Percentiles rank a stretch among this genome's conserved stretches.
These are phyloP conservation scores for Cucurbita ficifolia DNA, from an alignment of 306 rosid species.

Conservation along the genomic window DNA sequence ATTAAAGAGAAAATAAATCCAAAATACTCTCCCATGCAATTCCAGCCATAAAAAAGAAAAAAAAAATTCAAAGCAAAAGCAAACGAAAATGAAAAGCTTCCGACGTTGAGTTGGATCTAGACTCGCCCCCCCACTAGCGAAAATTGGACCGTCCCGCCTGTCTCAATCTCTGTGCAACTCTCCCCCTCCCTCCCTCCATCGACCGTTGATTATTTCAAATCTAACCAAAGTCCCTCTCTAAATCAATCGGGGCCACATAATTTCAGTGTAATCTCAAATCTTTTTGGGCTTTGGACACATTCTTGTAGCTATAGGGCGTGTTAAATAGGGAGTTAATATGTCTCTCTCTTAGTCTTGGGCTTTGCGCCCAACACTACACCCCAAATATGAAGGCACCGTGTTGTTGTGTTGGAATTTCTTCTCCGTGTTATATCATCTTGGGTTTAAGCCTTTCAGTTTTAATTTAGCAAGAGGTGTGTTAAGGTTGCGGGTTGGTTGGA, in stretches of 20 bases:
- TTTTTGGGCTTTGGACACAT: no score
- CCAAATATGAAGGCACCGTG: not conserved
- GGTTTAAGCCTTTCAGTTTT: conserved; percentile 18
- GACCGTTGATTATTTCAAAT: not conserved
- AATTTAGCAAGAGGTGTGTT: conserved; percentile 18
- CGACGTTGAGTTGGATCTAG: no score
- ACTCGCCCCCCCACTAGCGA: not conserved
- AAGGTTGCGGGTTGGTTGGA: not conserved
- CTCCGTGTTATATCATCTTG: conserved; percentile 5
- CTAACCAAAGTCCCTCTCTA: not conserved
- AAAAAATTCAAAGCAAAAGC: not conserved
- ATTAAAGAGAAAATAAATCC: not conserved
- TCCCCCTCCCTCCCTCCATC: not conserved
- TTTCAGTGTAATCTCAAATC: not conserved
- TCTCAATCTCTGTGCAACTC: not conserved
- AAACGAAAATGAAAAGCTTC: not conserved
- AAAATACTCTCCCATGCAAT: not conserved
- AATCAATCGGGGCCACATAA: not conserved
- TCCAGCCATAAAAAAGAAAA: not conserved
- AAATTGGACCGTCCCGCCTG: not conserved
- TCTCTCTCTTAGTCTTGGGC: not conserved
- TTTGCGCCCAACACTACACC: not conserved
- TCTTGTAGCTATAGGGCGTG: not conserved
- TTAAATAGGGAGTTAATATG: not conserved
- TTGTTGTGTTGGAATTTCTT: not conserved